Base-by-base conservation (phyloP, 2,329 filamentous ascomycete genomes). In the Talaromyces funiculosus region DNA sequence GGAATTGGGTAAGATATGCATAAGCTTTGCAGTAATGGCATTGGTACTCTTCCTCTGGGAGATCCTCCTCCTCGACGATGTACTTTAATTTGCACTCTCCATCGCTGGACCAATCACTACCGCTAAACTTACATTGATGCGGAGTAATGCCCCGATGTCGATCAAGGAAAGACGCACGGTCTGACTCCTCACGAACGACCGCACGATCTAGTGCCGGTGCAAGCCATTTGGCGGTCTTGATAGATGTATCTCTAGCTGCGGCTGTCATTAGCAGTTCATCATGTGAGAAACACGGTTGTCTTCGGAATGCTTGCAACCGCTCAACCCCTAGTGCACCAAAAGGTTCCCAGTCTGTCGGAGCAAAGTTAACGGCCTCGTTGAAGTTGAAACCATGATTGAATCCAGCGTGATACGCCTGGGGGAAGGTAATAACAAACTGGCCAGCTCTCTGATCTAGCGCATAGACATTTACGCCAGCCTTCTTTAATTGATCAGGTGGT, bases 301-400 rank as follows among this genome's bases (percentile, higher is more conserved):
- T 86, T 60, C 93, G 84, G 73, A 97, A 99, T 54, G 88, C 84
- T 67, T 94, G 90, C 31, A 97, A 80, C 65, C 93, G 84, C 68
- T 93, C 87, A 1, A 97, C 92, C 0, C 94, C 92, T 29, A 87
- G 83, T 59, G 93, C 86, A 1, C 94, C 94, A 71, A 87, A 95
- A 0, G 92, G 91, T 69, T 99, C 94, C 94, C 94, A 99, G 68
- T 99, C 94, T 29, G 81, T 82, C 0, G 94, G 94, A 0, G 94
- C 94, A 76, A 99, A 99, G 72, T 99, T 99, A 67, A 99, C 94
- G 4, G 94, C 94, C 73, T 99, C 94, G 67, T 99, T 99, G 75
- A 97, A 96, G 72, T 99, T 99, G 80, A 99, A 99, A 0, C 90
- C 94, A 68, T 99, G 94, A 69, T 99, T 99, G 78, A 99, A 99